Percentiles rank a stretch among this genome's conserved stretches.
phyloP scores from a whole-genome alignment of 495 filamentous ascomycete genomes.

The Penicillium argentinense region DNA sequence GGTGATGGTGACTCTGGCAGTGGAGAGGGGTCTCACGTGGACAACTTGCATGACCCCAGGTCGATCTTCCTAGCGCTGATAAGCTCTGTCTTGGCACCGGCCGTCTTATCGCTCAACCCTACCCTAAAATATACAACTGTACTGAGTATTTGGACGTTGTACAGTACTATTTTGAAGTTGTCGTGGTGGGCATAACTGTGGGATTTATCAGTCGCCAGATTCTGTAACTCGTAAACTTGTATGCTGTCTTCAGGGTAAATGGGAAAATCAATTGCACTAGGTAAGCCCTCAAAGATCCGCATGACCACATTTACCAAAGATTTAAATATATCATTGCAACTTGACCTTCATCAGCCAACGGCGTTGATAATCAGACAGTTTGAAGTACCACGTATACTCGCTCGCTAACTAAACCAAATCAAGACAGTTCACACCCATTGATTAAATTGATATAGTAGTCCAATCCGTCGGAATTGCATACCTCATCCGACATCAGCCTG shows the following conservation, averaged over 20 bases:
- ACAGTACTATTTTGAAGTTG: neutral
- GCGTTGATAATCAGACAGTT: too few relatives aligned
- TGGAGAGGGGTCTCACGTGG: neutral
- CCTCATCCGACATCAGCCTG: neutral
- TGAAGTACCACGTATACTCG: neutral
- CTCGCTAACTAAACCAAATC: neutral
- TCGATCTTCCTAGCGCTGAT: neutral
- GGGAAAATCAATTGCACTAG: too few relatives aligned
- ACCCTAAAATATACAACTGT: neutral
- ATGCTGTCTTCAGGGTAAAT: too few relatives aligned
- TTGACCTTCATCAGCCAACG: too few relatives aligned
- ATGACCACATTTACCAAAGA: too few relatives aligned
- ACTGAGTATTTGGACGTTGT: neutral
- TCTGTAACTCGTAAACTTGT: too few relatives aligned
- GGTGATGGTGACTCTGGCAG: neutral
- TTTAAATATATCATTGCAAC: too few relatives aligned
- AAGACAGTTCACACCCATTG: neutral
- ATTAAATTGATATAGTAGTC: neutral
- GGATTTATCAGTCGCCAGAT: too few relatives aligned
- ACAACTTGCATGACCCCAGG: neutral
- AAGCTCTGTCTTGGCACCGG: slow-evolving; percentile 2
- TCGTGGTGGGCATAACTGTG: too few relatives aligned
- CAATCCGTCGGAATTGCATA: slow-evolving; percentile 11
- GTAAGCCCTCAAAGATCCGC: too few relatives aligned
- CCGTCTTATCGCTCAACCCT: too few relatives aligned